Base-by-base conservation (phyloP, 2,329 filamentous ascomycete genomes). In the Colletotrichum horii region DNA sequence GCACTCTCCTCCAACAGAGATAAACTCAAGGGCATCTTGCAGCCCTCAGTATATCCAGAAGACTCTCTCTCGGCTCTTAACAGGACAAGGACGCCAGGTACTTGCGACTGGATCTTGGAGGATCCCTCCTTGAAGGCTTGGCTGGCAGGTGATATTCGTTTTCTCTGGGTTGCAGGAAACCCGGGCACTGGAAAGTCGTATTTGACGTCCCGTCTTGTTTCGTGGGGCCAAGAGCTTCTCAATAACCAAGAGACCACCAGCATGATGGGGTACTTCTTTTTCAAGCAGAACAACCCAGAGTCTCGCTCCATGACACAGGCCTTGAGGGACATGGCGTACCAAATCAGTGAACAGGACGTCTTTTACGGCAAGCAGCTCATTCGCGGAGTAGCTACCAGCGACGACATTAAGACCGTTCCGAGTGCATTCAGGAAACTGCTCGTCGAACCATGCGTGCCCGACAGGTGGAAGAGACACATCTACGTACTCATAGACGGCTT, bases 401-500 rank as follows among this genome's bases (percentile, higher is more conserved):
- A 88, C 14, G 84, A 87, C 28, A 87, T 88, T 74, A 83, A 83
- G 64, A 87, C 86, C 0, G 82, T 88, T 3, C 78, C 86, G 4
- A 88, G 87, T 61, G 85, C 86, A 0, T 89, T 86, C 75, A 79
- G 85, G 6, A 83, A 82, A 8, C 79, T 89, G 0, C 83, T 89
- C 14, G 78, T 84, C 1, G 80, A 86, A 8, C 86, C 85, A 1
- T 84, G 85, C 66, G 65, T 82, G 8, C 80, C 82, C 5, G 82
- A 83, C n/a, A 74, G 77, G 8, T 81, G 81, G 8, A 79, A 80
- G 3, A 84, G 84, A 34, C 81, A 78, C 4, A 81, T 85, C 3
- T 88, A 87, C 78, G 78, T 89, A n/a, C 82, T 89, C 36, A 77
- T 89, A 4, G 87, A 89, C 58, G 87, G 85, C 5, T 81, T 89